These are phyloP conservation scores for Mrakiaceae sp. DNA, from an alignment of 1,284 basidiomycete genomes.

Conservation along the genomic window DNA sequence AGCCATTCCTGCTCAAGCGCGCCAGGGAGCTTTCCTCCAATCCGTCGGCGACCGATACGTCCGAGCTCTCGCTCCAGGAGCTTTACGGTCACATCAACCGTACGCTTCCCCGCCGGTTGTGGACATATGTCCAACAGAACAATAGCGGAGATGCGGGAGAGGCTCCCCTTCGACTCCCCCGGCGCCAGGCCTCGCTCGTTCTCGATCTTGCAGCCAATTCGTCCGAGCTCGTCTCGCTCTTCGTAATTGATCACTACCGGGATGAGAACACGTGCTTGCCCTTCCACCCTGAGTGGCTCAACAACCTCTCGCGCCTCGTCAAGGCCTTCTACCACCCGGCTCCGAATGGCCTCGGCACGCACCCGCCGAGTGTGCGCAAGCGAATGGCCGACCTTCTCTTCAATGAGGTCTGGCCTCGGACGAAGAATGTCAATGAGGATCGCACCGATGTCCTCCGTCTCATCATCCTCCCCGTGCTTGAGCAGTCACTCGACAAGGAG, in stretches of 20 bases:
- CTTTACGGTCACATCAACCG: constrained; percentile 20
- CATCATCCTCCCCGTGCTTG: constrained; percentile 37
- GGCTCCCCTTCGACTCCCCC: constrained; percentile 28
- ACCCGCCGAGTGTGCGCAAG: constrained; percentile 25
- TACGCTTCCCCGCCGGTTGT: constrained; percentile 27
- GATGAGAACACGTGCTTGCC: constrained; percentile 38
- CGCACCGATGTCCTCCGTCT: constrained; percentile 32
- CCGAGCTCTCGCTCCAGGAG: constrained; percentile 1
- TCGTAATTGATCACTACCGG: constrained; percentile 39
- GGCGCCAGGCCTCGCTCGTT: constrained; percentile 32
- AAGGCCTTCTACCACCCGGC: constrained; percentile 31
- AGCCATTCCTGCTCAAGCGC: constrained; percentile 6
- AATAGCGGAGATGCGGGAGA: constrained; percentile 2
- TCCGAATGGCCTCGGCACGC: constrained; percentile 17
- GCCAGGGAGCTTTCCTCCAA: neutral
- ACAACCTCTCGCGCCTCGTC: constrained; percentile 36
- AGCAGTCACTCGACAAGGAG: constrained; percentile 31
- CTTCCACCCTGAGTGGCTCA: constrained; percentile 38
- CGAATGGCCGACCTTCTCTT: constrained; percentile 33
- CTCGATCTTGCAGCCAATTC: constrained; percentile 33
- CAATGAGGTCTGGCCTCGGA: constrained; percentile 33
- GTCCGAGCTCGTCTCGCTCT: constrained; percentile 32
- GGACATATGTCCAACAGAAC: constrained; percentile 26
- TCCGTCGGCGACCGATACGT: neutral
- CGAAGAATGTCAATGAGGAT: constrained; percentile 33